phyloP scores from a whole-genome alignment of 805 yeast species.

The Metschnikowia vanudenii region DNA sequence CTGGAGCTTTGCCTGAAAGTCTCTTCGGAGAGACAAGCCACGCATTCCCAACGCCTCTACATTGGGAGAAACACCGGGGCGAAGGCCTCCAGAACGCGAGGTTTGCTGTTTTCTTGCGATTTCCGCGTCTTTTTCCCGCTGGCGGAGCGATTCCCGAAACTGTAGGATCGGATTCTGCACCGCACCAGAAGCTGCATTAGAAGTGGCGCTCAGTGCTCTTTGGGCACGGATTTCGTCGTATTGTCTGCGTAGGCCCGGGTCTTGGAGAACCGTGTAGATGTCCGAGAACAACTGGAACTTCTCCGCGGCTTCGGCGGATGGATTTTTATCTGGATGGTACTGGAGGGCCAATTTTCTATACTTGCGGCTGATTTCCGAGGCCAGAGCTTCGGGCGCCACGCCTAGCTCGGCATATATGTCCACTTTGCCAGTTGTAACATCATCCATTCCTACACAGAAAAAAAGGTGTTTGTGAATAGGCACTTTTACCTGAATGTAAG shows the following conservation, averaged over 20 bases:
- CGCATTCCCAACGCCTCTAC: slow-evolving; percentile 30
- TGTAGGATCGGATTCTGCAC: slow-evolving; percentile 20
- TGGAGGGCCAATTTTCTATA: slow-evolving; percentile 36
- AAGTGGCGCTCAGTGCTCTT: background rate
- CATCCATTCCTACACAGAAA: slow-evolving; percentile 12
- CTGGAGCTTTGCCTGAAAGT: slow-evolving; percentile 9
- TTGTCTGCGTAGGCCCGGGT: slow-evolving; percentile 23
- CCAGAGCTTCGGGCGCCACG: slow-evolving; percentile 30
- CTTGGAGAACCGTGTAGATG: slow-evolving; percentile 32
- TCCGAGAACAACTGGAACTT: slow-evolving; percentile 33
- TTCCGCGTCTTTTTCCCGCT: slow-evolving; percentile 20
- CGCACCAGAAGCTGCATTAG: slow-evolving; percentile 12
- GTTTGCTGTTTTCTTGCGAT: too few species aligned
- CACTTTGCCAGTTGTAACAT: slow-evolving; percentile 19
- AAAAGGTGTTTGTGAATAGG: too few species aligned
- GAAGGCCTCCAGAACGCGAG: too few species aligned
- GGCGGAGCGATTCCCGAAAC: slow-evolving; percentile 31
- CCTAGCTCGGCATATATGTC: slow-evolving; percentile 47
- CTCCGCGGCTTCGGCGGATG: slow-evolving; percentile 23
- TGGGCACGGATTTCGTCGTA: slow-evolving; percentile 31
- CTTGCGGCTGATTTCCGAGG: slow-evolving; percentile 25
- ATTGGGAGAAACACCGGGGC: background rate
- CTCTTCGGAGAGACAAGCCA: slow-evolving; percentile 22
- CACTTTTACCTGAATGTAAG: too few species aligned
- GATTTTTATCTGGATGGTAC: slow-evolving; percentile 43